Evolutionary conservation across 306 rosid species (phyloP), one percentile per base, ranked within the genome.

Genomic region (Dalbergia cultrata): DNA sequence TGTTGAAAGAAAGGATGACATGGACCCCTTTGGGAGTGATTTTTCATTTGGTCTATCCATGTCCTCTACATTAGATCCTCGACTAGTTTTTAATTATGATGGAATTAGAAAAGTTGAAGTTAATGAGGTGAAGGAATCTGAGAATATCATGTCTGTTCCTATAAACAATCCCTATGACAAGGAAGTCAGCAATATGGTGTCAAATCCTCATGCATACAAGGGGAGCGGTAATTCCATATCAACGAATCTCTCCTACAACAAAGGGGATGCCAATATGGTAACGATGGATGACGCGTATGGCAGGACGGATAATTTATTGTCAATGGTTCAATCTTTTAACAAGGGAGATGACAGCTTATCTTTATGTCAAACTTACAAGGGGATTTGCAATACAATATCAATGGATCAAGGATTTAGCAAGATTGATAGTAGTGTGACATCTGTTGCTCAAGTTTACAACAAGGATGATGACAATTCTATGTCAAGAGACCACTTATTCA

Each of bases 31-130:
- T 76, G 92, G 70, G 44, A 81, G 80, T 43, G 88, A 85, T 54
- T 71, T 85, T 58, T 83, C 88, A 3, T 87, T 87, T 80, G 87
- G 88, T 86, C 83, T 90, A 72, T 90, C 94, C 10, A 83, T 90
- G 72, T 86, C 88, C 21, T 84, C 83, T 70, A 21, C 90, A 26
- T 75, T 86, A 26, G 91, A 90, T 89, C 92, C 92, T 73, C 69
- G 81, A 43, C 70, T 77, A 59, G 83, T 77, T 76, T 75, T 88
- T 66, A 85, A 79, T 71, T 85, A 85, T 81, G 91, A 90, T 34
- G 93, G 91, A 53, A 83, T 86, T 74, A 88, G 95, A 77, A 90
- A 93, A 85, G 92, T 91, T 69, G 87, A 91, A 87, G 88, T 88
- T 26, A 81, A 84, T 58, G 89, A 90, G 81, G 97, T 93, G 50